phyloP scores from a whole-genome alignment of 352 stramenopile species.

The Pythium sukuiense region DNA sequence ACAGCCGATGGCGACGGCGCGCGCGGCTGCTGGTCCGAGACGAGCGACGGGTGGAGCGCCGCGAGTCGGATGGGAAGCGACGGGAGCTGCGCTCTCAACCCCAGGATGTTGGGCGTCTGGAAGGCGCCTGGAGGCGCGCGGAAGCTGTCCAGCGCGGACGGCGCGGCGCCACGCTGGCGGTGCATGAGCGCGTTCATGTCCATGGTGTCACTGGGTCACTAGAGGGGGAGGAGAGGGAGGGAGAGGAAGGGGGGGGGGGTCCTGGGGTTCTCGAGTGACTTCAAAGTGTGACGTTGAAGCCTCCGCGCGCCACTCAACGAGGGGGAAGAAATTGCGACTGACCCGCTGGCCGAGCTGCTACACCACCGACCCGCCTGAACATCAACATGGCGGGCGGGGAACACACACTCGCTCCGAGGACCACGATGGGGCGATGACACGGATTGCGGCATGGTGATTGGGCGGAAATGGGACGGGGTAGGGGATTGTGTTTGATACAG shows the following conservation, averaged over 20 bases:
- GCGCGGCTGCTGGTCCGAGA: not conserved
- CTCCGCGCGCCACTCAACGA: slow-evolving; percentile 26
- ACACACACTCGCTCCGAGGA: slow-evolving; percentile 19
- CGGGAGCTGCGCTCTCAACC: slow-evolving; percentile 46
- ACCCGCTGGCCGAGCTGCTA: slow-evolving; percentile 4
- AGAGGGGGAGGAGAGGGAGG: not conserved
- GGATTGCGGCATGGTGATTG: slow-evolving; percentile 9
- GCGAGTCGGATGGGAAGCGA: slow-evolving; percentile 46
- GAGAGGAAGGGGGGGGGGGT: slow-evolving; percentile 9
- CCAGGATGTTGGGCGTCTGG: slow-evolving; percentile 31
- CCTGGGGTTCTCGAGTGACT: slow-evolving; percentile 15
- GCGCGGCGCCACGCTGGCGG: slow-evolving; percentile 15
- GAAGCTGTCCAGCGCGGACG: slow-evolving; percentile 25
- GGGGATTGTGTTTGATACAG: slow-evolving; percentile 25
- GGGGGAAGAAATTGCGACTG: slow-evolving; percentile 35
- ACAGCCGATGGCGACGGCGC: slow-evolving; percentile 15
- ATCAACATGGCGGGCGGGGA: slow-evolving; percentile 29
- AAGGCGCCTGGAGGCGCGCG: slow-evolving; percentile 34
- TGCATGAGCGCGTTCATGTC: slow-evolving; percentile 81
- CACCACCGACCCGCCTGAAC: slow-evolving; percentile 23
- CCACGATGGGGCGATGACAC: slow-evolving; percentile 19
- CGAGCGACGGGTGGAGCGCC: slow-evolving; percentile 26
- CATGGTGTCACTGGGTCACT: slow-evolving; percentile 31
- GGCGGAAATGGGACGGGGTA: slow-evolving; percentile 12
- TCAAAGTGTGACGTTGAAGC: slow-evolving; percentile 37